phyloP scores from a whole-genome alignment of 345 rosid genomes.

The Eutrema yunnanense region DNA sequence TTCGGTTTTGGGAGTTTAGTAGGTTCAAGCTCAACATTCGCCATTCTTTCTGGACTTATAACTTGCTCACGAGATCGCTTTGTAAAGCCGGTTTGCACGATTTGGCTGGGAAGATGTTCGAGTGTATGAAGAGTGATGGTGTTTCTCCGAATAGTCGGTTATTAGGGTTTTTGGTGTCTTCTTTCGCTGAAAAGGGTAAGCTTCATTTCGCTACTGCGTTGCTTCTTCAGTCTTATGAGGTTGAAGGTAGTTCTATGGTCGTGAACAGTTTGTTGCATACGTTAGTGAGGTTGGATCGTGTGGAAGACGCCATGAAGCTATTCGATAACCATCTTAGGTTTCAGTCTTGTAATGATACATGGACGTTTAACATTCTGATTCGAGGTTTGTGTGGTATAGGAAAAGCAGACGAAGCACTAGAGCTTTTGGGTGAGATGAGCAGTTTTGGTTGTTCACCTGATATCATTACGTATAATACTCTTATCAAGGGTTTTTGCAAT shows the following conservation, averaged over 20 bases:
- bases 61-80: slow-evolving; percentile 49
- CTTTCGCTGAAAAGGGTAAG: slow-evolving; percentile 40
- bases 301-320: slow-evolving; percentile 50
- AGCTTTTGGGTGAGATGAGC: slow-evolving; percentile 50
- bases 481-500: slow-evolving; percentile 70
- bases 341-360: slow-evolving; percentile 44
- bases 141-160: slow-evolving; percentile 39
- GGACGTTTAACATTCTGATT: slow-evolving; percentile 76
- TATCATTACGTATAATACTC: slow-evolving; percentile 60
- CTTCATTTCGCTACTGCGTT: slow-evolving; percentile 42
- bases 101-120: slow-evolving; percentile 41
- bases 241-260: slow-evolving; percentile 31
- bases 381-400: slow-evolving; percentile 55
- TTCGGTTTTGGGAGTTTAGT: slow-evolving; percentile 69
- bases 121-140: slow-evolving; percentile 72
- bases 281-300: slow-evolving; percentile 46
- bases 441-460: slow-evolving; percentile 62
- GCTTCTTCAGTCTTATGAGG: slow-evolving; percentile 43
- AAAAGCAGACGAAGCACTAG: slow-evolving; percentile 44
- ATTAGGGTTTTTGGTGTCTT: slow-evolving; percentile 47
- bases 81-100: slow-evolving; percentile 58
- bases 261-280: slow-evolving; percentile 52
- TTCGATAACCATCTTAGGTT: slow-evolving; percentile 41
- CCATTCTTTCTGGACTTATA: slow-evolving; percentile 56
- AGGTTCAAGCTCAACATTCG: slow-evolving; percentile 40